Conservation (phyloP, 225 moss, liverwort and hornwort genomes). For the Pseudoscleropodium purum region DNA sequence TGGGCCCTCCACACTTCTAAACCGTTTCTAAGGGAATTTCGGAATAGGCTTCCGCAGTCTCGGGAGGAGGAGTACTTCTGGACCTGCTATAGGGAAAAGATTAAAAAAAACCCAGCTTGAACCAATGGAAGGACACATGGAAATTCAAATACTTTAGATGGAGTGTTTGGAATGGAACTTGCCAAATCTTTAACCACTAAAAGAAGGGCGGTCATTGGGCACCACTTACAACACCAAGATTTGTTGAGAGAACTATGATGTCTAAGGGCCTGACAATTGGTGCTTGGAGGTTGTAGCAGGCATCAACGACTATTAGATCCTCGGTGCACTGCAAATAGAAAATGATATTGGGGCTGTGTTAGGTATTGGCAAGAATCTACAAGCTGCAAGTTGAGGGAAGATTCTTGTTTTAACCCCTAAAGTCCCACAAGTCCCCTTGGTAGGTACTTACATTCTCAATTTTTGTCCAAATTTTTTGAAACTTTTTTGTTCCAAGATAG, state of each 20-base stretch:
- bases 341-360: not conserved
- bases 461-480: not conserved
- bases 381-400: not conserved
- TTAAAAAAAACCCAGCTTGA: not conserved
- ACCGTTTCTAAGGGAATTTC: not conserved
- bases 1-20: not conserved
- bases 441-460: not conserved
- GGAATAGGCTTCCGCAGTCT: not conserved
- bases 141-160: not conserved
- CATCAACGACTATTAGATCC: no score
- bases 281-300: fast-evolving
- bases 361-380: not conserved
- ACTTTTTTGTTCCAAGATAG: no score
- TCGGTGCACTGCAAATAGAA: not conserved
- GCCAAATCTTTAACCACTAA: no score
- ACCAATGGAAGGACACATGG: not conserved
- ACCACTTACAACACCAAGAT: no score
- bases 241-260: no score
- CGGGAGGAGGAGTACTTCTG: not conserved
- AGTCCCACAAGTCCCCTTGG: fast-evolving
- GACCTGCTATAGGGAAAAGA: not conserved
- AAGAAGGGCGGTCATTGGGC: no score
- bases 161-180: no score
- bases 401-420: not conserved
- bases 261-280: fast-evolving